phyloP scores from a whole-genome alignment of 2,329 filamentous ascomycete genomes.

The Ascocoryne sarcoides region DNA sequence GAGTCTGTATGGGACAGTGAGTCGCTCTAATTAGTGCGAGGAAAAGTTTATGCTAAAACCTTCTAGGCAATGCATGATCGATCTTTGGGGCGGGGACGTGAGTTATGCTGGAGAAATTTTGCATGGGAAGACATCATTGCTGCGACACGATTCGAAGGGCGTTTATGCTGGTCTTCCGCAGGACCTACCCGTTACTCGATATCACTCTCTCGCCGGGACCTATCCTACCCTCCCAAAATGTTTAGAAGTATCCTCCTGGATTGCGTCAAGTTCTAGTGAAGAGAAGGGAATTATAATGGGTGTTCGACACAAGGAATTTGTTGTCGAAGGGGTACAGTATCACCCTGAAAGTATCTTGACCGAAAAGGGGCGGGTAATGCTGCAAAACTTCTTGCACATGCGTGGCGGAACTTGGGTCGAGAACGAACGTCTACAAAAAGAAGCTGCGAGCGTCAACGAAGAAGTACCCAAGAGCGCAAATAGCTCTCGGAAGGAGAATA shows the following conservation, averaged over 20 bases:
- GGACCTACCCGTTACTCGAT: constrained; percentile 80
- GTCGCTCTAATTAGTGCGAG: constrained; percentile 28
- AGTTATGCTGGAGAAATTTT: constrained; percentile 91
- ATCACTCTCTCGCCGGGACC: constrained; percentile 92
- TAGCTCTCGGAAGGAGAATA: constrained; percentile 62
- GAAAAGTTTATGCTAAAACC: constrained; percentile 6
- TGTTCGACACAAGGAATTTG: constrained; percentile 82
- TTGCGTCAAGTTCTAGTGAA: constrained; percentile 63
- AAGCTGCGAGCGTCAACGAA: constrained; percentile 25
- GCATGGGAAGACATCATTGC: constrained; percentile 89
- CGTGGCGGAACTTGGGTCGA: constrained; percentile 88
- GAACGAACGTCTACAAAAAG: constrained; percentile 51
- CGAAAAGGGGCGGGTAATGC: constrained; percentile 77
- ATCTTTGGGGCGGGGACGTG: constrained; percentile 85
- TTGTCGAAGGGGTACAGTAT: constrained; percentile 95
- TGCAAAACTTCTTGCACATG: constrained; percentile 84
- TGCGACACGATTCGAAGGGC: constrained; percentile 86
- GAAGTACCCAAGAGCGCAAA: constrained; percentile 17
- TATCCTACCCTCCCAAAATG: constrained; percentile 77
- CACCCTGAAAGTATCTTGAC: constrained; percentile 97
- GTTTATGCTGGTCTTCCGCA: constrained; percentile 77
- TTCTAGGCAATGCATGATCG: constrained; percentile 82
- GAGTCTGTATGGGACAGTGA: constrained; percentile 97
- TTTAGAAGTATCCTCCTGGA: constrained; percentile 87
- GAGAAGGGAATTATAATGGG: constrained; percentile 90